Percentiles rank a stretch among this genome's conserved stretches.
These are phyloP conservation scores for Metschnikowia lachancei DNA, from an alignment of 805 yeast genomes.

Conservation along the genomic window DNA sequence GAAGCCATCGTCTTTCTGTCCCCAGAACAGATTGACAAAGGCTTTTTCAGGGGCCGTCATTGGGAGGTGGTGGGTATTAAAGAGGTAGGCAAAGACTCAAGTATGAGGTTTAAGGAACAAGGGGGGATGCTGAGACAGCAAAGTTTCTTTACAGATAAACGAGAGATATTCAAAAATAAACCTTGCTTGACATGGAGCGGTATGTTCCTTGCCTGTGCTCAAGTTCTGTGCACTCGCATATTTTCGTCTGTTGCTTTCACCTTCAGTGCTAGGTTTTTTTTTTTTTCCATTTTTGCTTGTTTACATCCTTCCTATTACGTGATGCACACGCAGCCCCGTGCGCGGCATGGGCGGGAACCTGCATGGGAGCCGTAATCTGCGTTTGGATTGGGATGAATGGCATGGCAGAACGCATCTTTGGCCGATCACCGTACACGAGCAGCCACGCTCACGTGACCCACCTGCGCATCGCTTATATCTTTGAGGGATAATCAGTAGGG, in stretches of 20 bases:
- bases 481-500: too few relatives aligned
- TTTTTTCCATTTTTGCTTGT: too few relatives aligned
- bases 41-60: conserved; percentile 21
- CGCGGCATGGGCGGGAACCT: too few relatives aligned
- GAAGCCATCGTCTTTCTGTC: conserved; percentile 67
- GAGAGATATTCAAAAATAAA: not conserved
- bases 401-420: too few relatives aligned
- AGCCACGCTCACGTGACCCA: too few relatives aligned
- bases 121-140: not conserved
- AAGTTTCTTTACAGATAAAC: not conserved
- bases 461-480: too few relatives aligned
- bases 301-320: conserved; percentile 13
- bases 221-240: not conserved
- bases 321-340: conserved; percentile 2
- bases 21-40: conserved; percentile 52
- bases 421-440: too few relatives aligned
- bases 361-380: too few relatives aligned
- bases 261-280: not conserved
- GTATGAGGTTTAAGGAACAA: too few relatives aligned
- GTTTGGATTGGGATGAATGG: too few relatives aligned
- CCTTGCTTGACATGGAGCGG: not conserved
- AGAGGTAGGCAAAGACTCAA: too few relatives aligned
- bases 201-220: not conserved
- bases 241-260: not conserved
- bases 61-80: not conserved